These are phyloP conservation scores for Lepiota brunneoincarnata DNA, from an alignment of 768 basidiomycete genomes.

Conservation along the genomic window DNA sequence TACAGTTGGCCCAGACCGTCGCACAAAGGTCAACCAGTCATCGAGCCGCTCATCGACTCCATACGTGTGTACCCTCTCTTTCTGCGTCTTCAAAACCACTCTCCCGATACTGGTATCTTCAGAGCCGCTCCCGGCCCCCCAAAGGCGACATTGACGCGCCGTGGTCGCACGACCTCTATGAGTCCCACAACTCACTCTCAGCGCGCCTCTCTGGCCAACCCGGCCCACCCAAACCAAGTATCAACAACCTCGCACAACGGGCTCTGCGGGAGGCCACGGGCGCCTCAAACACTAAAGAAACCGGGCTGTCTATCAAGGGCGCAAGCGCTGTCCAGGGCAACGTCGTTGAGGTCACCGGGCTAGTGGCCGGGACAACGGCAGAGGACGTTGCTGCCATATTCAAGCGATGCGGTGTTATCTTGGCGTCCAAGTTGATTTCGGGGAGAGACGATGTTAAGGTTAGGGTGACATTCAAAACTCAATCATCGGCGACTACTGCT, in stretches of 20 bases:
- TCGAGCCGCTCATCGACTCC: conserved; percentile 42
- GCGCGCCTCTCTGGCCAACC: conserved; percentile 50
- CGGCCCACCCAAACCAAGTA: conserved; percentile 46
- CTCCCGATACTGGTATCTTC: conserved; percentile 25
- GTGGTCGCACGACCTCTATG: conserved; percentile 75
- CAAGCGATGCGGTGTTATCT: conserved; percentile 71
- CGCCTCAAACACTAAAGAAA: conserved; percentile 16
- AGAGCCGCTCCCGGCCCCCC: conserved; percentile 53
- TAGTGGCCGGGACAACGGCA: conserved; percentile 74
- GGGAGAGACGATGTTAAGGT: conserved; percentile 49
- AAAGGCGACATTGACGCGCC: conserved; percentile 64
- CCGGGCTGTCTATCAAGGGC: conserved; percentile 62
- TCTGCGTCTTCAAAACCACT: conserved; percentile 19
- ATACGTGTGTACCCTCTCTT: conserved; percentile 46
- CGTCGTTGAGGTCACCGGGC: conserved; percentile 71
- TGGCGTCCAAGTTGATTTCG: conserved; percentile 39
- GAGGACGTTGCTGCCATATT: conserved; percentile 88
- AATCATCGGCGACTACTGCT: conserved; percentile 60
- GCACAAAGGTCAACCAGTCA: conserved; percentile 27
- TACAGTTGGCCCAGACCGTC: conserved; percentile 44
- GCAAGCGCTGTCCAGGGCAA: conserved; percentile 57
- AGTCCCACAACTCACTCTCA: conserved; percentile 57
- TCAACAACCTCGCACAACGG: conserved; percentile 51
- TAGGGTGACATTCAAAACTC: conserved; percentile 69
- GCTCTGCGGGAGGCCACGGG: conserved; percentile 62